Evolutionary conservation across 1,139 yeast species (phyloP).

Genomic region (Protomyces lactucae-debilis): DNA sequence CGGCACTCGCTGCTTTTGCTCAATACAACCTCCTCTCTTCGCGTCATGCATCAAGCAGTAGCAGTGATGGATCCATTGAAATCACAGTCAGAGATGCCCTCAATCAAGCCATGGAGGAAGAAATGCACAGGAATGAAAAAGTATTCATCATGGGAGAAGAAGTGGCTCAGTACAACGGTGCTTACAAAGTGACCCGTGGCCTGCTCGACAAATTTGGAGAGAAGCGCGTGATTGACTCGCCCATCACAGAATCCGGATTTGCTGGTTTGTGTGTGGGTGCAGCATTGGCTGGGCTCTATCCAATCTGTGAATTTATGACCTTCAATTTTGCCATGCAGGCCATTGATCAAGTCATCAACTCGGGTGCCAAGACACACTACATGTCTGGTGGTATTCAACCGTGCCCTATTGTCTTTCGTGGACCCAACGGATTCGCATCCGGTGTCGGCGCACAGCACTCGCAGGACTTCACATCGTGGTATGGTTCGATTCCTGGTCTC

Average conservation of each 20-base stretch:
- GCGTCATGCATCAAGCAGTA: slow-evolving; percentile 18
- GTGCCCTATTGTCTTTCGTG: slow-evolving; percentile 95
- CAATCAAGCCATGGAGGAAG: slow-evolving; percentile 93
- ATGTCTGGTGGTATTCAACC: slow-evolving; percentile 99
- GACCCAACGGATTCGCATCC: slow-evolving; percentile 99
- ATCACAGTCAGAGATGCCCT: slow-evolving; percentile 97
- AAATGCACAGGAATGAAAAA: slow-evolving; percentile 89
- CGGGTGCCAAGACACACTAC: slow-evolving; percentile 97
- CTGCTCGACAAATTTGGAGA: slow-evolving; percentile 95
- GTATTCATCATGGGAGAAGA: slow-evolving; percentile 98
- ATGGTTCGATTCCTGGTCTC: slow-evolving; percentile 95
- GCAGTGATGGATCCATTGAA: slow-evolving; percentile 36
- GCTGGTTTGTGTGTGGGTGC: slow-evolving; percentile 98
- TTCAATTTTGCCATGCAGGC: slow-evolving; percentile 99
- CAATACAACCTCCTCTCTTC: slow-evolving; percentile 10
- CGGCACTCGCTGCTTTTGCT: slow-evolving; percentile 10
- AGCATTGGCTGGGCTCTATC: slow-evolving; percentile 93
- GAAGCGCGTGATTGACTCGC: slow-evolving; percentile 93
- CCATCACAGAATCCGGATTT: slow-evolving; percentile 99
- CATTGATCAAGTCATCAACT: slow-evolving; percentile 94
- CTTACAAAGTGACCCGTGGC: slow-evolving; percentile 95
- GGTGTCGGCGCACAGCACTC: slow-evolving; percentile 99
- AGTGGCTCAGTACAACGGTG: slow-evolving; percentile 98
- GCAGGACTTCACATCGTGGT: slow-evolving; percentile 96
- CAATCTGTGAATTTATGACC: slow-evolving; percentile 97